phyloP scores from a whole-genome alignment of 2,329 filamentous ascomycete genomes.

The Parafenestella ontariensis region DNA sequence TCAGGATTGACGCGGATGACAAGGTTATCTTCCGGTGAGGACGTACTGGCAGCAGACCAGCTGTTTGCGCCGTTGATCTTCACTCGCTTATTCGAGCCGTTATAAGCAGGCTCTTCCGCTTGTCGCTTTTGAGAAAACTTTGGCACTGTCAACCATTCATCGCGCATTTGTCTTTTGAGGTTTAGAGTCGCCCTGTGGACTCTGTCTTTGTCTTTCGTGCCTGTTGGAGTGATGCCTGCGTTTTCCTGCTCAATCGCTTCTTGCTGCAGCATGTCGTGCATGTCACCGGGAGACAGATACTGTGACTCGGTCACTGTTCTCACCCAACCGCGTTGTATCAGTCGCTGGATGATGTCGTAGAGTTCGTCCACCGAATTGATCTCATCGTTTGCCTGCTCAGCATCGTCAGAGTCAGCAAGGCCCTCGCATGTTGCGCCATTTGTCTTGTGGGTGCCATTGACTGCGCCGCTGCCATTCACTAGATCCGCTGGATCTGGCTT shows the following conservation, averaged over 20 bases:
- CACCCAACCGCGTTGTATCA: conserved; percentile 71
- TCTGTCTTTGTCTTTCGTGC: conserved; percentile 71
- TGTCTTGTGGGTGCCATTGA: conserved; percentile 17
- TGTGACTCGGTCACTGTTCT: conserved; percentile 63
- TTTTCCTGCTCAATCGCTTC: conserved; percentile 65
- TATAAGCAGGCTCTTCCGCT: conserved; percentile 20
- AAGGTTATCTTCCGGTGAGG: conserved; percentile 66
- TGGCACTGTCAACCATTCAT: conserved; percentile 47
- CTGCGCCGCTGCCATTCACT: conserved; percentile 13
- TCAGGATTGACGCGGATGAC: conserved; percentile 83
- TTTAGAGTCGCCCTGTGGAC: conserved; percentile 64
- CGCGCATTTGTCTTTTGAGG: conserved; percentile 61
- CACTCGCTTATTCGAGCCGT: conserved; percentile 38
- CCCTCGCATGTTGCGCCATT: conserved; percentile 14
- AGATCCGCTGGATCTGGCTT: conserved; percentile 5
- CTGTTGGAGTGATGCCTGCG: conserved; percentile 60
- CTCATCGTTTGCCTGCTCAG: conserved; percentile 32
- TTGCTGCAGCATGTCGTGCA: conserved; percentile 65
- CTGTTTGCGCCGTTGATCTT: conserved; percentile 37
- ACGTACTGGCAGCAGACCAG: conserved; percentile 9
- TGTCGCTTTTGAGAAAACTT: conserved; percentile 30
- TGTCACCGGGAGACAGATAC: conserved; percentile 64
- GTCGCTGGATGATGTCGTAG: conserved; percentile 52
- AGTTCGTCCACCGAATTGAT: conserved; percentile 51
- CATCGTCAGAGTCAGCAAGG: conserved; percentile 7